Base-by-base conservation (phyloP, 345 rosid genomes). In the Salix dunnii region DNA sequence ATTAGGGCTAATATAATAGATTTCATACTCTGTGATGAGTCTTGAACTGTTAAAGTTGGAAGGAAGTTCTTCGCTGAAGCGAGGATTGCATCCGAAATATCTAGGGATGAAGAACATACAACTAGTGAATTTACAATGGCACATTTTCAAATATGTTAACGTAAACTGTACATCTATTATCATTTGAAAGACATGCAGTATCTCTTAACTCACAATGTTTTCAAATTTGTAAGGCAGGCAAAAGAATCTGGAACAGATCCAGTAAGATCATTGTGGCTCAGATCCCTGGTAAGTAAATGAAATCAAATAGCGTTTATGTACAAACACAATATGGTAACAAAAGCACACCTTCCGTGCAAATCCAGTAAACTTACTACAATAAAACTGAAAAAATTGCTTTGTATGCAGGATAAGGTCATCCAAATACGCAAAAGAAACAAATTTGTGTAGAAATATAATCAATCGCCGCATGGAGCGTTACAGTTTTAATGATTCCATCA, bases 41-140 rank as follows among this genome's bases (percentile, higher is more conserved):
- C 67, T 76, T 40, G 84, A 70, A 71, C 60, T 75, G 68, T 73
- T 87, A 74, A 80, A 69, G 71, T 73, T 71, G 48, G 81, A 25
- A 68, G 87, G 84, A 70, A 74, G 67, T 33, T 61, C 64, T 58
- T 25, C 64, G 43, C 76, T 76, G 33, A 89, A 61, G 60, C 49
- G 74, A 68, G 83, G 80, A 83, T 91, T 91, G 86, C 92, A 88
- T 55, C 92, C 81, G 30, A 73, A 88, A 38, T 78, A 79, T 74
- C 95, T 89, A 85, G 48, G 66, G 55, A 71, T 77, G 68, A 48
- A 51, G 48, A n/a, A 33, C 38, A 78, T 60, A 28, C 36, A 33
- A 60, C 42, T 51, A 55, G 68, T 63, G 49, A 70, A 69, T 33
- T 46, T 46, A 46, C 49, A 46, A 1, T 46, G 49, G 17, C 49